Evolutionary conservation across 2,329 filamentous ascomycete species (phyloP), one percentile per base, ranked within the genome.

Genomic region (Aspergillus pseudotamarii): DNA sequence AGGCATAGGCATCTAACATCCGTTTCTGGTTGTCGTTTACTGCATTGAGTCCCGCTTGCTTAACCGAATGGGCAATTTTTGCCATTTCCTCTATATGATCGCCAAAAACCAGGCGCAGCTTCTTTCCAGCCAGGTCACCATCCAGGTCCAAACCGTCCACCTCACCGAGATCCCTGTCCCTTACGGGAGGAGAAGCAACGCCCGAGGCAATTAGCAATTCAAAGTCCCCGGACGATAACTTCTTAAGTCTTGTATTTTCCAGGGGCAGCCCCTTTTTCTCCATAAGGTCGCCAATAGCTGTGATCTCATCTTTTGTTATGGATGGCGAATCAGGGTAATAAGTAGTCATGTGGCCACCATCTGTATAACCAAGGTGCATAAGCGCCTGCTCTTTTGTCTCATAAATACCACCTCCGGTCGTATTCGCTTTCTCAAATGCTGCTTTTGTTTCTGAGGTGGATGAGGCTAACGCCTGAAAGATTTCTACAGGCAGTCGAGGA

Each of bases 311-410:
- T 78, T 93, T 88, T 45, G 88, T 92, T 72, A 95, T 93, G 51
- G 83, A 81, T 9, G 89, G 83, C 5, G 91, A 93, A 66, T 92
- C 86, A 1, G 91, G 92, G 75, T 94, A 95, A 77, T 94, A 95
- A 1, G 89, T 91, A 3, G 90, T 92, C 85, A 93, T 85, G 76
- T 94, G 91, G 36, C 91, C 91, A 34, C 88, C 84, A 41, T 91
- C 89, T 0, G 88, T 84, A 75, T 91, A 94, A 46, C 92, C 92
- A 30, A 95, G 80, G 71, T 94, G 90, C 84, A 94, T 88, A 66
- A 91, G 81, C 19, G 85, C 85, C 36, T 86, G 81, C 64, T 88
- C 85, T 63, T 85, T 81, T 32, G 86, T 85, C 68, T 89, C 88
- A 75, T 93, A 94, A 62, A 94, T 91, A 64, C 85, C 89, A 34